Base-by-base conservation (phyloP, 306 rosid genomes). In the Dalbergia cochinchinensis region DNA sequence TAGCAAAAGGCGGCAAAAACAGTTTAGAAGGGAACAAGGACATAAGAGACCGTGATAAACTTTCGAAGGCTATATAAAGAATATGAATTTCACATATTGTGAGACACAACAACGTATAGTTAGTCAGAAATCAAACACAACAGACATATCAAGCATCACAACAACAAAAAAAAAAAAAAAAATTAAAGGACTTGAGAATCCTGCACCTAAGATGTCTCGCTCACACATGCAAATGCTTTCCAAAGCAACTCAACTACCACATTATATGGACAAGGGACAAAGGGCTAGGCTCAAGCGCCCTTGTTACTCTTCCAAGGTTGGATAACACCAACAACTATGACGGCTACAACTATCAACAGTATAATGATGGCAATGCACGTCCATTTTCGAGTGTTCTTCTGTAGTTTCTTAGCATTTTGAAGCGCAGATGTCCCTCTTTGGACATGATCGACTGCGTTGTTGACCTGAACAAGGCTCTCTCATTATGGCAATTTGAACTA, bases 401-500 rank as follows among this genome's bases (percentile, higher is more conserved):
- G 97, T 12, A 86, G 91, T 94, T 89, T 90, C 97, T 90, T 92
- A 88, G 94, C 97, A 81, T 65, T 89, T 87, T 89, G 91, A 80
- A 92, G 94, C 53, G 86, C 92, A 66, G 86, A n/a, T 82, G 87
- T 91, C 92, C 94, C 98, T 82, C 88, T 88, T 84, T 87, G 90
- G 87, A 94, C 92, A 82, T 89, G 93, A 78, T 87, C 90, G 20
- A 86, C 94, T 72, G 97, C 82, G 34, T 81, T 91, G 70, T 80
- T 84, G 83, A 94, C 93, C 97, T 92, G 93, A 83, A 83, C 78
- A 87, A 81, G 78, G 83, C 80, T 69, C 85, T 77, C 86, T 77
- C 76, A 84, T 87, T 73, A 88, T 89, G 86, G 57, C 44, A 62
- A 76, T 78, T 61, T 74, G 80, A 75, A 83, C 74, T 73, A 85